These are phyloP conservation scores for Epichloe aotearoae DNA, from an alignment of 2,329 filamentous ascomycete species.

Conservation along the genomic window DNA sequence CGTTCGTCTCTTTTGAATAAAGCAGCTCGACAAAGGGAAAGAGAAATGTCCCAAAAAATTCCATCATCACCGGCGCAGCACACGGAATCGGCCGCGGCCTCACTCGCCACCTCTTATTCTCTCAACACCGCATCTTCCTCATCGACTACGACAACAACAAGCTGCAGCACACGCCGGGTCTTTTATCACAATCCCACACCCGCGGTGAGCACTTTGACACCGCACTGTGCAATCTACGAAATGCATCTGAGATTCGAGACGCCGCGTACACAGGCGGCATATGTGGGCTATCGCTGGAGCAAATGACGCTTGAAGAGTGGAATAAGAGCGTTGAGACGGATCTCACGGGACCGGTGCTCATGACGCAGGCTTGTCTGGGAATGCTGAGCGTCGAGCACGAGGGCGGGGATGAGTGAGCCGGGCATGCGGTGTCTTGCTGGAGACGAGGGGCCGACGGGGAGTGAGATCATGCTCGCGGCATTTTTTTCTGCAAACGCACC, in stretches of 20 bases:
- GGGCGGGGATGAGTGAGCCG: conserved; percentile 33
- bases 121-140: no score
- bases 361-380: conserved; percentile 16
- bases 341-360: conserved; percentile 22
- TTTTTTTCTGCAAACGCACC: conserved; percentile 15
- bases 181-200: conserved; percentile 9
- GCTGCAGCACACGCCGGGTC: conserved; percentile 10
- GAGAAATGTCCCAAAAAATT: conserved; percentile 5
- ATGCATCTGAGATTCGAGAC: conserved; percentile 16
- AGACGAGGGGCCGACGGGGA: no score
- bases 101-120: no score
- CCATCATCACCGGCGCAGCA: conserved; percentile 13
- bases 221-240: conserved; percentile 18
- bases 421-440: conserved; percentile 10
- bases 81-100: conserved; percentile 2
- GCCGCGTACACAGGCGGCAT: conserved; percentile 24
- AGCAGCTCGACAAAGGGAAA: no score
- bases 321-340: conserved; percentile 22
- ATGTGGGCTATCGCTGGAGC: conserved; percentile 15
- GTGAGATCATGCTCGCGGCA: conserved; percentile 9
- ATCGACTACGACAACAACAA: no score
- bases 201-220: conserved; percentile 11
- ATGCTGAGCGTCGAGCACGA: conserved; percentile 24
- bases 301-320: conserved; percentile 25
- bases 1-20: no score